These are phyloP conservation scores for Silene vulgaris DNA, from an alignment of 179 eudicot species.

Conservation along the genomic window DNA sequence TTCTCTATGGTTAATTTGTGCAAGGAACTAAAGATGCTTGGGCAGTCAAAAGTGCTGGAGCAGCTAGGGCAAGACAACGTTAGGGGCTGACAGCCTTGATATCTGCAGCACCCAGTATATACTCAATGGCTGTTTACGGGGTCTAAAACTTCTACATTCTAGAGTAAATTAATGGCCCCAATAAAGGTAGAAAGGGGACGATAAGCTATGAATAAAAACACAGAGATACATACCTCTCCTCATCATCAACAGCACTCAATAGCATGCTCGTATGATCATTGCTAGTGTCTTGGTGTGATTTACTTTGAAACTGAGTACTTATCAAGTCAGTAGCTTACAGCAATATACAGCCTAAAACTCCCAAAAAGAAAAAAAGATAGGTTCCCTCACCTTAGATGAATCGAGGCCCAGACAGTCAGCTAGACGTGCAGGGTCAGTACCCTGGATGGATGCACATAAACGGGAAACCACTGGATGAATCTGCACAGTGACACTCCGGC, in stretches of 20 bases:
- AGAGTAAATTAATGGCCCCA: background rate
- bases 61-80: constrained; percentile 72
- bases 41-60: constrained; percentile 64
- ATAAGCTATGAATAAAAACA: background rate
- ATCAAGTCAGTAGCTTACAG: constrained; percentile 23
- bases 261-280: constrained; percentile 54
- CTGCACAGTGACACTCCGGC: constrained; percentile 36
- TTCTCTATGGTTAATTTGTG: constrained; percentile 38
- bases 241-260: constrained; percentile 56
- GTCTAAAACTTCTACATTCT: background rate
- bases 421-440: constrained; percentile 90
- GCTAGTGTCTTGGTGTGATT: constrained; percentile 42
- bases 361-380: background rate
- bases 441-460: constrained; percentile 92
- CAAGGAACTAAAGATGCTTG: constrained; percentile 59
- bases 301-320: constrained; percentile 66
- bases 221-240: constrained; percentile 58
- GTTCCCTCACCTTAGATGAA: constrained; percentile 61
- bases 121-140: background rate
- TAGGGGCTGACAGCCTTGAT: constrained; percentile 75
- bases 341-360: constrained; percentile 8
- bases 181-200: background rate
- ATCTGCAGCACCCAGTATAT: constrained; percentile 48
- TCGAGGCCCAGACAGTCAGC: constrained; percentile 96
- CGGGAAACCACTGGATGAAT: constrained; percentile 97